Conservation (phyloP, 805 yeast species). For the Yarrowia divulgata region DNA sequence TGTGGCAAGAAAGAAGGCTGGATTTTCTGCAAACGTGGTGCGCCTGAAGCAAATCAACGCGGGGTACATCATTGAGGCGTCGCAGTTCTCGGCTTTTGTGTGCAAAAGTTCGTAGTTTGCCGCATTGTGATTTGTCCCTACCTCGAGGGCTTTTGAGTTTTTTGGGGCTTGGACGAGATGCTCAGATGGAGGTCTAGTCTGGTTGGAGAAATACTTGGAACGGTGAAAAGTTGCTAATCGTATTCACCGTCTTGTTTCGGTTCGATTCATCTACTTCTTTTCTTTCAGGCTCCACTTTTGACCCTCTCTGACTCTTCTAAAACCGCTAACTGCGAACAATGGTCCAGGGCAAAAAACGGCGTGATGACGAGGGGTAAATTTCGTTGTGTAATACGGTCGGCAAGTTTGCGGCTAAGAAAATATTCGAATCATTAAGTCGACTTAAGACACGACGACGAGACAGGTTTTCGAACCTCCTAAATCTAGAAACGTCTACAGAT, state of each 20-base stretch:
- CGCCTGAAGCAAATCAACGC: constrained; percentile 1
- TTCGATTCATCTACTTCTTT: not conserved
- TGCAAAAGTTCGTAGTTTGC: not conserved
- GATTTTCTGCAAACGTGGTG: constrained; percentile 2
- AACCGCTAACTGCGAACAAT: constrained; percentile 27
- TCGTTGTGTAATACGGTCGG: constrained; percentile 29
- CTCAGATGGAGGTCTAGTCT: not conserved
- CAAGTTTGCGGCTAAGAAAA: constrained; percentile 9
- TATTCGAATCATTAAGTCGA: not conserved
- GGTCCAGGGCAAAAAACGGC: constrained; percentile 34
- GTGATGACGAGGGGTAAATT: constrained; percentile 20
- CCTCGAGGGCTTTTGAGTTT: constrained; percentile 18
- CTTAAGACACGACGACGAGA: not conserved
- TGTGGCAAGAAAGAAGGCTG: constrained; percentile 6
- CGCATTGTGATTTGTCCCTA: not conserved
- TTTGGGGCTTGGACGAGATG: not conserved
- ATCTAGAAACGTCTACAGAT: not conserved
- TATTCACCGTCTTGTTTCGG: not conserved
- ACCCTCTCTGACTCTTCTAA: not conserved
- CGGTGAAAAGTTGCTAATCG: not conserved
- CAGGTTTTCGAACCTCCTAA: not conserved
- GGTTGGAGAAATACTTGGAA: not conserved
- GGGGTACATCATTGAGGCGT: constrained; percentile 2
- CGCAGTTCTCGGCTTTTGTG: constrained; percentile 6
- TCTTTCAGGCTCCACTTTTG: not conserved